A percentile compares a stretch with the other conserved stretches of the same genome.
These are phyloP conservation scores for Paralagenidium karlingii DNA, from an alignment of 352 stramenopile genomes.

Conservation along the genomic window DNA sequence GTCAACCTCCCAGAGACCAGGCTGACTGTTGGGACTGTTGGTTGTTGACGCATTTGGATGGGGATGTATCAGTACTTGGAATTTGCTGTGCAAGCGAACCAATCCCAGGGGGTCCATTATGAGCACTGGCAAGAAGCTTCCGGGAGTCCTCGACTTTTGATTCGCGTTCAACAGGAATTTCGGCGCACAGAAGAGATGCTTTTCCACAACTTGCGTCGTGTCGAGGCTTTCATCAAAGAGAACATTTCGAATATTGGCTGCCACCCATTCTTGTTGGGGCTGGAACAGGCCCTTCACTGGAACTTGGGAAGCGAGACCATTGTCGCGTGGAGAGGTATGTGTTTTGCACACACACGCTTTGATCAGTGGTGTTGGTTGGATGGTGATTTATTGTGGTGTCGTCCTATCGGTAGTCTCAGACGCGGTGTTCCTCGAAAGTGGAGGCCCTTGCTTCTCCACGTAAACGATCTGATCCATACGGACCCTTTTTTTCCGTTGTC, in stretches of 20 bases:
- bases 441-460: slow-evolving; percentile 36
- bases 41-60: no score
- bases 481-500: no score
- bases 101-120: slow-evolving; percentile 41
- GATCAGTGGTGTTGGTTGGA: neutral
- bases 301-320: slow-evolving; percentile 52
- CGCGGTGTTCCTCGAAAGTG: slow-evolving; percentile 58
- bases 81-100: slow-evolving; percentile 23
- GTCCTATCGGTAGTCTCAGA: slow-evolving; percentile 32
- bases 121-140: slow-evolving; percentile 15
- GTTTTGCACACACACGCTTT: slow-evolving; percentile 1
- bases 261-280: slow-evolving; percentile 55
- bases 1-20: no score
- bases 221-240: slow-evolving; percentile 31
- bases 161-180: slow-evolving; percentile 33
- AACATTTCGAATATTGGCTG: slow-evolving; percentile 32
- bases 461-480: no score
- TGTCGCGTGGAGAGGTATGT: slow-evolving; percentile 54
- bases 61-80: slow-evolving; percentile 41
- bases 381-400: neutral
- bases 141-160: slow-evolving; percentile 13
- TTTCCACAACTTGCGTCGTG: slow-evolving; percentile 17
- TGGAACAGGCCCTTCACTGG: slow-evolving; percentile 35
- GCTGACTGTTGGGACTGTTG: no score
- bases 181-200: slow-evolving; percentile 19